phyloP scores from a whole-genome alignment of 1,284 basidiomycete species.

The Ganoderma leucocontextum region DNA sequence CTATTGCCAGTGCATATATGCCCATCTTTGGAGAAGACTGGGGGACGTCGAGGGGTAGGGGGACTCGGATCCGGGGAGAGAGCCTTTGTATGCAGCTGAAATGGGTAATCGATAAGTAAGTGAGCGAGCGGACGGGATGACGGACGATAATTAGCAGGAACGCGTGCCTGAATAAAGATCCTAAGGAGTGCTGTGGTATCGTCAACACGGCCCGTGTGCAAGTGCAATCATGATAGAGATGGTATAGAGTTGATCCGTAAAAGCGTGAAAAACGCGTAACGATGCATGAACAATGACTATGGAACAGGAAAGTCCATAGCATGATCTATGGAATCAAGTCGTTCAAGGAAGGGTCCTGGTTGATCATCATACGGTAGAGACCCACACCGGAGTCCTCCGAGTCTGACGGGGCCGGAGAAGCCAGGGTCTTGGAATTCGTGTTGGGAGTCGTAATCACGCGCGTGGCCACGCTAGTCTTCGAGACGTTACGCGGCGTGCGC shows the following conservation, averaged over 20 bases:
- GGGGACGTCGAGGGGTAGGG: slow-evolving; percentile 4
- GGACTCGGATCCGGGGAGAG: slow-evolving; percentile 19
- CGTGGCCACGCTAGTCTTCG: slow-evolving; percentile 69
- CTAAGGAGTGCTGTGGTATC: slow-evolving; percentile 47
- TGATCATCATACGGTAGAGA: slow-evolving; percentile 79
- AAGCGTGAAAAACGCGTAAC: slow-evolving; percentile 32
- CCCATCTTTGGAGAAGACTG: slow-evolving; percentile 12
- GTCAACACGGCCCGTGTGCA: slow-evolving; percentile 35
- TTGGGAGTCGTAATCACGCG: slow-evolving; percentile 42
- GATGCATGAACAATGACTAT: slow-evolving; percentile 31
- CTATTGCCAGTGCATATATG: slow-evolving; percentile 14
- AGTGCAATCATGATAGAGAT: slow-evolving; percentile 37
- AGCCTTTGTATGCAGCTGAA: slow-evolving; percentile 33
- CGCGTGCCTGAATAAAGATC: slow-evolving; percentile 40
- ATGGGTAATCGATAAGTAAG: slow-evolving; percentile 26
- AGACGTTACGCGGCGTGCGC: slow-evolving; percentile 66
- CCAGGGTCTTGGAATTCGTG: slow-evolving; percentile 60
- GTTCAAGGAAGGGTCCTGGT: slow-evolving; percentile 73
- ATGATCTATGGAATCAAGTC: slow-evolving; percentile 44
- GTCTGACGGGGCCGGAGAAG: slow-evolving; percentile 82
- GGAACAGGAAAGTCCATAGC: slow-evolving; percentile 16
- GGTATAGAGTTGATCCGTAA: slow-evolving; percentile 36
- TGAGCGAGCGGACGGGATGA: slow-evolving; percentile 35
- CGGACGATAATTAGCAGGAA: slow-evolving; percentile 36
- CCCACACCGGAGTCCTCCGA: slow-evolving; percentile 86